Evolutionary conservation across 169 alveolate genomes (phyloP).

Genomic region (Sarcocystis neurona): DNA sequence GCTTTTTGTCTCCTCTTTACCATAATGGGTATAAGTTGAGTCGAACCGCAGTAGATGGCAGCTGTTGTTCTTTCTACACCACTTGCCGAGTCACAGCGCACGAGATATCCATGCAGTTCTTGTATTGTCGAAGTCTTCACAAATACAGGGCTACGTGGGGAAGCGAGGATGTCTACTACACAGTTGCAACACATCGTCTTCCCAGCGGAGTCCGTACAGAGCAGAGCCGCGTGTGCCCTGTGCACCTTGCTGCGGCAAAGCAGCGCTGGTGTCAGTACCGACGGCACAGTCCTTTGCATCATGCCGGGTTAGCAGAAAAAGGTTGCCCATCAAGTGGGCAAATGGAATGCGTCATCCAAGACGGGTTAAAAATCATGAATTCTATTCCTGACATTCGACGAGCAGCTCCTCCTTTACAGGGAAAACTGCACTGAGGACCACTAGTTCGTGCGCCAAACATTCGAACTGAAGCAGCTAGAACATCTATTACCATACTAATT

Average conservation of each 20-base stretch:
- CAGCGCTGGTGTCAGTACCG: slow-evolving; percentile 13
- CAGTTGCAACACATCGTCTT: slow-evolving; percentile 58
- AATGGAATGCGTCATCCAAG: background rate
- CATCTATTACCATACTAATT: too few relatives aligned
- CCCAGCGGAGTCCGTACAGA: slow-evolving; percentile 9
- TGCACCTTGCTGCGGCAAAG: slow-evolving; percentile 30
- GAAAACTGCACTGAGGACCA: too few relatives aligned
- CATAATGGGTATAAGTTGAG: too few relatives aligned
- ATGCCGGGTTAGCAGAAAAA: background rate
- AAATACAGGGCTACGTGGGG: slow-evolving; percentile 7
- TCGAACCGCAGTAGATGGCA: too few relatives aligned
- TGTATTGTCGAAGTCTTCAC: slow-evolving; percentile 3
- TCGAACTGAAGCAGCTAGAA: too few relatives aligned
- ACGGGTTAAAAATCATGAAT: too few relatives aligned
- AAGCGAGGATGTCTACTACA: slow-evolving; percentile 2
- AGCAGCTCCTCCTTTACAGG: too few relatives aligned
- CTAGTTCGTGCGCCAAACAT: too few relatives aligned
- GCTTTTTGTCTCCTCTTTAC: too few relatives aligned
- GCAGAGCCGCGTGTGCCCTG: background rate
- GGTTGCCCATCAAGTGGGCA: background rate
- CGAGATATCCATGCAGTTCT: background rate
- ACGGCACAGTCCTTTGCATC: background rate
- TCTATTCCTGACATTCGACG: too few relatives aligned
- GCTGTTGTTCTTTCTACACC: too few relatives aligned
- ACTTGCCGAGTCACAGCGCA: background rate